These are phyloP conservation scores for Irpex sp. DNA, from an alignment of 1,284 basidiomycete species.

Conservation along the genomic window DNA sequence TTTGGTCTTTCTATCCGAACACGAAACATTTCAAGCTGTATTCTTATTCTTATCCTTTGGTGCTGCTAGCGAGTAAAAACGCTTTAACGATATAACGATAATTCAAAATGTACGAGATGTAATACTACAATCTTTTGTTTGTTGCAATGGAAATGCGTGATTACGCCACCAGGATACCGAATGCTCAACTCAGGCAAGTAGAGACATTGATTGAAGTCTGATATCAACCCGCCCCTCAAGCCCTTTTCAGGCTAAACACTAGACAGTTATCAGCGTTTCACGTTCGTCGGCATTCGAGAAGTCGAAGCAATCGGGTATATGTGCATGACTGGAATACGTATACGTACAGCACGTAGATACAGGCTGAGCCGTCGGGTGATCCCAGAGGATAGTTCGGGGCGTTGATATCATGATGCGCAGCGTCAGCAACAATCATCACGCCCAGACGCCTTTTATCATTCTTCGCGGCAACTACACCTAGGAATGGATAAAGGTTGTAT, in stretches of 20 bases:
- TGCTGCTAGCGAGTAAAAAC: neutral
- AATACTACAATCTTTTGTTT: neutral
- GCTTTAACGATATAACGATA: neutral
- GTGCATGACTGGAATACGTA: neutral
- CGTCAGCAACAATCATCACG: neutral
- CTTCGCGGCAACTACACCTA: neutral
- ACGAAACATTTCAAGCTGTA: neutral
- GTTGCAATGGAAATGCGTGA: neutral
- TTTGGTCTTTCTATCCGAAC: neutral
- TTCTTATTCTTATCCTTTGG: neutral
- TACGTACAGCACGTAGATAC: neutral
- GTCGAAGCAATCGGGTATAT: neutral
- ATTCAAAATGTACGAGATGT: slow-evolving; percentile 1
- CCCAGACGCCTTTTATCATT: neutral
- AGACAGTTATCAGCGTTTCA: neutral
- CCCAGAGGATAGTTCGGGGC: neutral
- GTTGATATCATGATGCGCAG: neutral
- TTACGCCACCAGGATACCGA: neutral
- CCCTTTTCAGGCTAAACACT: neutral
- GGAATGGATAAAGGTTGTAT: neutral
- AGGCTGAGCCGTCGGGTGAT: neutral
- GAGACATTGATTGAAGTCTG: neutral
- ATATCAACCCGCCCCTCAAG: neutral
- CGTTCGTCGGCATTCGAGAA: neutral
- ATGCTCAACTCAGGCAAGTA: neutral